Percentiles rank a stretch among this genome's conserved stretches.
Evolutionary conservation across 169 alveolate genomes (phyloP).

Genomic region (Cyclospora cayetanensis): DNA sequence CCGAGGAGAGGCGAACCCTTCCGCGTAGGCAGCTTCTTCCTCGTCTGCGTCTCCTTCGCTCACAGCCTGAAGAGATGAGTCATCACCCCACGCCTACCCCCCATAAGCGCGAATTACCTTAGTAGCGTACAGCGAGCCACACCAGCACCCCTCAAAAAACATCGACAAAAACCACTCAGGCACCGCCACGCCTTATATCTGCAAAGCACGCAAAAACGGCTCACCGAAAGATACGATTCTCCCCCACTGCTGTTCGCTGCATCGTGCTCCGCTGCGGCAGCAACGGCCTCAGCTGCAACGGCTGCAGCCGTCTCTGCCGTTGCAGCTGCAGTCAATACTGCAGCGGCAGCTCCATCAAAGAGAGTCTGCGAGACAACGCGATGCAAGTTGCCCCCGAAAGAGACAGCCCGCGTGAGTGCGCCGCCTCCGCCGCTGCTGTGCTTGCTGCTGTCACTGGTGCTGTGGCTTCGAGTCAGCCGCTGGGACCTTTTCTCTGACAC

Average conservation of each 20-base stretch:
- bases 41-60: background rate
- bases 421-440: conserved; percentile 7
- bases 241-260: background rate
- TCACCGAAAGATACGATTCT: background rate
- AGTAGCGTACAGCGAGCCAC: background rate
- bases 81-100: background rate
- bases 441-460: conserved; percentile 30
- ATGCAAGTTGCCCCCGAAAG: conserved; percentile 18
- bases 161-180: background rate
- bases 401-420: conserved; percentile 30
- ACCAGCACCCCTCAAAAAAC: background rate
- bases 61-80: conserved; percentile 1
- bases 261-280: conserved; percentile 25
- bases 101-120: background rate
- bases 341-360: conserved; percentile 40
- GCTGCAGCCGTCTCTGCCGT: background rate
- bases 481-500: background rate
- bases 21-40: background rate
- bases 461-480: background rate
- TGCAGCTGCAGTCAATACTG: conserved; percentile 14
- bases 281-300: conserved; percentile 21
- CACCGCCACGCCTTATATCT: background rate
- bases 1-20: background rate
- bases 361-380: conserved; percentile 27
- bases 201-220: background rate